A percentile compares a stretch with the other conserved stretches of the same genome.
Evolutionary conservation across 345 rosid genomes (phyloP).

Genomic region (Carallia brachiata): DNA sequence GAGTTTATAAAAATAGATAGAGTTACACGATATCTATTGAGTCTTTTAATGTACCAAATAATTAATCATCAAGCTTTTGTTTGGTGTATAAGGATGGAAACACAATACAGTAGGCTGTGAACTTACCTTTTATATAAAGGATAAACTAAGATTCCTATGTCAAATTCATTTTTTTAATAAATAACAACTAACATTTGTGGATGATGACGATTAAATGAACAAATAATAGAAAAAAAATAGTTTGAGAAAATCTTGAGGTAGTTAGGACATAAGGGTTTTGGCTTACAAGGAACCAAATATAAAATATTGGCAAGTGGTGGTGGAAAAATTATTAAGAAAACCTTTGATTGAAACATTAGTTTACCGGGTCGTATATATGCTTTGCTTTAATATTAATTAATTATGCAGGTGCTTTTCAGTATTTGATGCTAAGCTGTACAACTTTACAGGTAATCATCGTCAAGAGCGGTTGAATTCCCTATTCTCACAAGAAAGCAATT

Average conservation of each 20-base stretch:
- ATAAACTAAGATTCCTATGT: background rate
- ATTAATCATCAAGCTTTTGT: too few relatives aligned
- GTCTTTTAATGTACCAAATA: too few relatives aligned
- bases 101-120: too few relatives aligned
- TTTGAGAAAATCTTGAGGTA: background rate
- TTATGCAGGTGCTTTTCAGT: background rate
- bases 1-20: too few relatives aligned
- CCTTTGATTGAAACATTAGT: conserved; percentile 24
- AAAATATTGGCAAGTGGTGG: conserved; percentile 16
- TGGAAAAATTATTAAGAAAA: conserved; percentile 11
- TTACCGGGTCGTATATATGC: conserved; percentile 15
- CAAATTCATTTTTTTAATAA: background rate
- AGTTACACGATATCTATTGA: too few relatives aligned
- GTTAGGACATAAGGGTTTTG: conserved; percentile 7
- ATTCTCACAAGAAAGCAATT: conserved; percentile 21
- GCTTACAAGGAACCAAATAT: background rate
- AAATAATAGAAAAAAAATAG: background rate
- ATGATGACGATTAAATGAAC: background rate
- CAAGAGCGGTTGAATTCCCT: conserved; percentile 24
- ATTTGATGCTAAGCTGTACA: conserved; percentile 23
- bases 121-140: too few relatives aligned
- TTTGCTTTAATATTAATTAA: conserved; percentile 8
- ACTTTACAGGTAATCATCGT: conserved; percentile 17
- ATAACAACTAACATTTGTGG: background rate
- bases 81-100: too few relatives aligned